Evolutionary conservation across 768 basidiomycete species (phyloP), one percentile per base, ranked within the genome.

Genomic region (Podaxis mareebaensis): DNA sequence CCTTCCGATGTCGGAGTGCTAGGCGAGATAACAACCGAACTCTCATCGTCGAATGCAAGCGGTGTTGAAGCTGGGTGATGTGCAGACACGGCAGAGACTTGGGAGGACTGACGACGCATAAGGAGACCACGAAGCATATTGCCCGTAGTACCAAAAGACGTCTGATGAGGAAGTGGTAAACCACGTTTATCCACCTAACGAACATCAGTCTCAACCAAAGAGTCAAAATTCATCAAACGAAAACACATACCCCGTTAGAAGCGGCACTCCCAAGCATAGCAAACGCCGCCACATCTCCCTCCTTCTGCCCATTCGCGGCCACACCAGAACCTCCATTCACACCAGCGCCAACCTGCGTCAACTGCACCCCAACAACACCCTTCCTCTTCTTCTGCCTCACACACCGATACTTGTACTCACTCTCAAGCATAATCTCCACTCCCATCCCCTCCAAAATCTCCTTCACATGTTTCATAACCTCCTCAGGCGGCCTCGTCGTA

Each of bases 361-460:
- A 24, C 30, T 49, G 65, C 48, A 62, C 65, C 68, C 70, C 77
- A 33, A 81, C 71, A 10, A 76, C 71, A 2, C 81, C 76, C 79
- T 87, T 93, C 74, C 82, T 84, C 73, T 81, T 83, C 83, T 95
- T 93, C 44, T 81, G 79, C 24, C 96, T 82, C 33, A 95, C 81
- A 72, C 96, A 97, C 64, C 92, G 81, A 71, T 90, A 90, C 80
- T 94, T 96, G 78, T 85, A 99, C 71, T 97, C 94, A 67, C 88
- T 90, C 77, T 99, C 97, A 36, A 86, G 75, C 69, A 90, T 86
- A 63, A 96, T 83, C 63, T 96, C 95, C 60, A 99, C 80, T 20
- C 96, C 97, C 93, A 99, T 95, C 36, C 84, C 85, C 67, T 87
- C 84, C 64, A 99, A 80, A 12, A 95, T 90, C 65, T 83, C 82